Evolutionary conservation across 1,284 basidiomycete species (phyloP).

Genomic region (Boletellus sp.): DNA sequence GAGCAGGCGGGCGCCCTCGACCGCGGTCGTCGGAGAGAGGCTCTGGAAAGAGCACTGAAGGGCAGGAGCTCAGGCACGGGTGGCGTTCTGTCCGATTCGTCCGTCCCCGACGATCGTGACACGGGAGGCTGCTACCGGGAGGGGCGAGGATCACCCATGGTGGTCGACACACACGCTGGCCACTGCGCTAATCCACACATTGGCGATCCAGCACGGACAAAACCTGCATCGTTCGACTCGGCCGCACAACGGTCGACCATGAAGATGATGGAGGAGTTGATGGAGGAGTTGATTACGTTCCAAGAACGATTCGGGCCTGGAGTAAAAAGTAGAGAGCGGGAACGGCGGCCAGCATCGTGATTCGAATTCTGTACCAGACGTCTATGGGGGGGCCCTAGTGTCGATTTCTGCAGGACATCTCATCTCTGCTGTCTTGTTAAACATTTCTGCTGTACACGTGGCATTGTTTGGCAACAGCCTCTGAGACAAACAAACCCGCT

Average conservation of each 20-base stretch:
- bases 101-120: constrained; percentile 17
- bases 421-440: background rate
- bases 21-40: constrained; percentile 64
- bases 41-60: constrained; percentile 55
- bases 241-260: constrained; percentile 45
- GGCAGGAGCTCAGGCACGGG: constrained; percentile 25
- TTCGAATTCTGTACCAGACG: constrained; percentile 10
- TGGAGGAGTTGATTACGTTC: constrained; percentile 82
- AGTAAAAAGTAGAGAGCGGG: constrained; percentile 55
- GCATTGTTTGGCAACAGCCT: constrained; percentile 29
- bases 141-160: constrained; percentile 25
- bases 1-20: constrained; percentile 78
- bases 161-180: constrained; percentile 17
- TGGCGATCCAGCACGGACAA: constrained; percentile 9
- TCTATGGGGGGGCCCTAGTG: constrained; percentile 1
- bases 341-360: constrained; percentile 43
- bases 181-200: constrained; percentile 1
- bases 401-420: constrained; percentile 17
- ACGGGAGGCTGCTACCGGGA: constrained; percentile 12
- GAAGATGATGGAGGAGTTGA: constrained; percentile 84
- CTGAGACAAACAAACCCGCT: constrained; percentile 22
- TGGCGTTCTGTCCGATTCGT: constrained; percentile 4
- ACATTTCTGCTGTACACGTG: constrained; percentile 15
- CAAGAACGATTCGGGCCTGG: constrained; percentile 80
- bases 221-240: constrained; percentile 7